Conservation (phyloP, 257 asterid species). For the Solanum bulbocastanum region DNA sequence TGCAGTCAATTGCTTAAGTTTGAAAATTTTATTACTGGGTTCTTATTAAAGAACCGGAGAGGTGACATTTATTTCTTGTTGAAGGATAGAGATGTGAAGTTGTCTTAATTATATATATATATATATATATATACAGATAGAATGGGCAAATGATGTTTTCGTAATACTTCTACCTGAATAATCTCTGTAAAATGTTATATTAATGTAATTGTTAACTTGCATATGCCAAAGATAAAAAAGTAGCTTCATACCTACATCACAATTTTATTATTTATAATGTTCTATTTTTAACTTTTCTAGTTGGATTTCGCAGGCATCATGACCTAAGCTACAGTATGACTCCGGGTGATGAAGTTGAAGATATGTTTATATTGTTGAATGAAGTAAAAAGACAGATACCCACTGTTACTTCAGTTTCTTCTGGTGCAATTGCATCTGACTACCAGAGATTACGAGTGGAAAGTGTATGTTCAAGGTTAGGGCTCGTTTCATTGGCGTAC, state of each 20-base stretch:
- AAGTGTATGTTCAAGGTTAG: conserved; percentile 87
- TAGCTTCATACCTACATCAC: background rate
- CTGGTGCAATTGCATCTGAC: conserved; percentile 98
- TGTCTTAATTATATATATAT: background rate
- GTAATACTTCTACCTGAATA: background rate
- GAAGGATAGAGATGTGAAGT: background rate
- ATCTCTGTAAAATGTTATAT: background rate
- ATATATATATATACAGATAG: background rate
- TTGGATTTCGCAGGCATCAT: conserved; percentile 44
- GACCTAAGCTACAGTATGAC: conserved; percentile 77
- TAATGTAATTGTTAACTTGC: background rate
- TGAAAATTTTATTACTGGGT: background rate
- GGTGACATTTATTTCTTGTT: background rate
- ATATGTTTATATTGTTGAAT: conserved; percentile 69
- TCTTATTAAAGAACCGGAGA: background rate
- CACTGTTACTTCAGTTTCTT: conserved; percentile 71
- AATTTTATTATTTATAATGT: background rate
- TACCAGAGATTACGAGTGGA: conserved; percentile 94
- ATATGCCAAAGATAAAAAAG: background rate
- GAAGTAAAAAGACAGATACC: conserved; percentile 85
- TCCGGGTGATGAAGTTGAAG: conserved; percentile 99
- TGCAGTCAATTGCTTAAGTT: background rate
- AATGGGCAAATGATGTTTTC: background rate
- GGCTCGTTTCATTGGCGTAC: conserved; percentile 86
- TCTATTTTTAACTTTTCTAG: background rate